These are phyloP conservation scores for Suillus alpinus DNA, from an alignment of 768 basidiomycete species.

Conservation along the genomic window DNA sequence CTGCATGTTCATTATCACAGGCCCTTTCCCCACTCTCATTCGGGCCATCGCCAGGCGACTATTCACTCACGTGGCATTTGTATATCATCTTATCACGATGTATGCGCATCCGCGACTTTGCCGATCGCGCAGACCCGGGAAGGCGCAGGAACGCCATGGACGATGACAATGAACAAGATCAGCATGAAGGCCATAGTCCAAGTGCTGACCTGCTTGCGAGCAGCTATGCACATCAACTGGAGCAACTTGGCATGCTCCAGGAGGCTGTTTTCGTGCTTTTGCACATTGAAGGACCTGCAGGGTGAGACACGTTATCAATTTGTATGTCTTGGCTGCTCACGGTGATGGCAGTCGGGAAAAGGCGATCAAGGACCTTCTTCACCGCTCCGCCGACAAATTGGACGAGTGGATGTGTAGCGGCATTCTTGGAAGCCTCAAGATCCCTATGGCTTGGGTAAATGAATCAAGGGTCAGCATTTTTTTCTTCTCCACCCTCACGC, in stretches of 20 bases:
- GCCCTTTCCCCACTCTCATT: conserved; percentile 74
- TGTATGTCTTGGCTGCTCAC: conserved; percentile 10
- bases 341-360: conserved; percentile 62
- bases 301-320: conserved; percentile 47
- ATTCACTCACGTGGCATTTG: conserved; percentile 87
- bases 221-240: conserved; percentile 85
- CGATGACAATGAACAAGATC: conserved; percentile 43
- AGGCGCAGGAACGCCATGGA: conserved; percentile 32
- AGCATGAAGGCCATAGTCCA: conserved; percentile 73
- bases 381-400: conserved; percentile 60
- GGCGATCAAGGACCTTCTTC: conserved; percentile 77
- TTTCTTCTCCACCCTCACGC: neutral
- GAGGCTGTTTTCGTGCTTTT: conserved; percentile 88
- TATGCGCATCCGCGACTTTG: conserved; percentile 81
- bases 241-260: conserved; percentile 74
- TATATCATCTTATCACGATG: conserved; percentile 85
- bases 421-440: conserved; percentile 69
- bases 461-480: conserved; percentile 69
- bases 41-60: conserved; percentile 72
- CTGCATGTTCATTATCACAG: conserved; percentile 64
- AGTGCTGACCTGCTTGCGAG: conserved; percentile 81
- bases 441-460: conserved; percentile 86
- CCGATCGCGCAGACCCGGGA: conserved; percentile 65
- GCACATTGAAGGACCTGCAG: conserved; percentile 76
- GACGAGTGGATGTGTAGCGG: conserved; percentile 76